Evolutionary conservation across 2,329 filamentous ascomycete genomes (phyloP), one percentile per base, ranked within the genome.

Genomic region (Clarireedia hainanense): DNA sequence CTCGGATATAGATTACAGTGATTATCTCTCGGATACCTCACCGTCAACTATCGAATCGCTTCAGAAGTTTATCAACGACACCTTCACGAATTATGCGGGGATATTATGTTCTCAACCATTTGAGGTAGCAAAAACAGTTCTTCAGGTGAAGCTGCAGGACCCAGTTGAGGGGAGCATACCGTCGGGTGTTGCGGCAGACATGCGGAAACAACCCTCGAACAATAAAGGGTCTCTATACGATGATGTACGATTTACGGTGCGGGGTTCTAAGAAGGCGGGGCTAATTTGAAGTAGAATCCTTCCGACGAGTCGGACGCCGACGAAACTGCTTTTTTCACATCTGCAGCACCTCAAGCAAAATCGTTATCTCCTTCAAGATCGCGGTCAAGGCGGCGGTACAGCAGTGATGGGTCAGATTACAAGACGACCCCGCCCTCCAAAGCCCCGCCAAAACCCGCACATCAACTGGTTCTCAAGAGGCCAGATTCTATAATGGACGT

Each of bases 51-150:
- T 90, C 10, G 86, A 89, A 63, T 87, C 87, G 61, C 76, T 86
- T 45, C 89, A 87, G 68, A 85, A 86, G 60, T 74, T 95, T 58
- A 68, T 96, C 48, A 91, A 97, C 69, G 86, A 91, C 70, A 82
- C 94, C 61, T 70, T 95, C 71, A 95, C 91, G 85, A 92, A 94
- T 69, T 99, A 99, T 74, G 87, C 86, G 14, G 90, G 86, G 57
- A 85, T 96, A 24, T 72, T 97, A 67, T 85, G 96, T 69, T 88
- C 90, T 53, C 94, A 99, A 73, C 94, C 94, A 14, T 97, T 99
- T 71, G 94, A 97, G 76, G 91, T 96, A 57, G 91, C 92, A 67
- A 97, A 96, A 79, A 94, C 86, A 14, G 82, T 97, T 55, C 74
- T 99, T 64, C 94, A 99, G 73, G 83, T 91, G 51, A 83, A 79